These are phyloP conservation scores for Diaporthe citrichinensis DNA, from an alignment of 2,329 filamentous ascomycete genomes.

Conservation along the genomic window DNA sequence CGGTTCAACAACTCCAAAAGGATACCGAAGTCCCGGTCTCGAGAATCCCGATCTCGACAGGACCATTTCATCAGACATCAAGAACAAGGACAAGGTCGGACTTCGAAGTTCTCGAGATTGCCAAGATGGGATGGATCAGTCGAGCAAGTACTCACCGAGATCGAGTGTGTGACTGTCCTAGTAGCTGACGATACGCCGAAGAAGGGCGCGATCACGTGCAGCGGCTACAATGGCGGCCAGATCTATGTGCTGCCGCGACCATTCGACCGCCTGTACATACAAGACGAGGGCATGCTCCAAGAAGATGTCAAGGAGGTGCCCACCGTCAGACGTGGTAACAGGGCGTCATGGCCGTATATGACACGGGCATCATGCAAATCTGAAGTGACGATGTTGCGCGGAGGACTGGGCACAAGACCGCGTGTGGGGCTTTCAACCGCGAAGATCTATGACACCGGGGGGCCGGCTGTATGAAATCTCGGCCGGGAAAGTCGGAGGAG, in stretches of 20 bases:
- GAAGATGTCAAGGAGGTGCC: too few relatives aligned
- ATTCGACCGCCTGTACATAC: background rate
- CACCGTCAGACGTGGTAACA: background rate
- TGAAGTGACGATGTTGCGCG: background rate
- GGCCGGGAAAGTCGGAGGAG: conserved; percentile 1
- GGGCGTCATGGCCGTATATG: background rate
- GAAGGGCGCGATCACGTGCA: background rate
- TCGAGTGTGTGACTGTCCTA: background rate
- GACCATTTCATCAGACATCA: background rate
- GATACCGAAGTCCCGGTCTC: background rate
- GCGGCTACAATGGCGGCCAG: background rate
- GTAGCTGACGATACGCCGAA: background rate
- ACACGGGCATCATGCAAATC: background rate
- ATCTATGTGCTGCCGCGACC: background rate
- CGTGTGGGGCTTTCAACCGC: background rate
- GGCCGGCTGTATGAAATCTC: background rate
- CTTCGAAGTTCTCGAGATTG: background rate
- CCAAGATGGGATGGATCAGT: background rate
- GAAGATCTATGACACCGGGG: background rate
- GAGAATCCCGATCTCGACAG: background rate
- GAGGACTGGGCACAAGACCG: background rate
- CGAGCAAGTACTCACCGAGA: background rate
- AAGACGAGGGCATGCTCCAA: background rate
- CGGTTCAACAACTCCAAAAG: background rate
- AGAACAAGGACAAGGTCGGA: background rate